phyloP scores from a whole-genome alignment of 805 yeast genomes.

The Cyberlindnera galapagoensis region DNA sequence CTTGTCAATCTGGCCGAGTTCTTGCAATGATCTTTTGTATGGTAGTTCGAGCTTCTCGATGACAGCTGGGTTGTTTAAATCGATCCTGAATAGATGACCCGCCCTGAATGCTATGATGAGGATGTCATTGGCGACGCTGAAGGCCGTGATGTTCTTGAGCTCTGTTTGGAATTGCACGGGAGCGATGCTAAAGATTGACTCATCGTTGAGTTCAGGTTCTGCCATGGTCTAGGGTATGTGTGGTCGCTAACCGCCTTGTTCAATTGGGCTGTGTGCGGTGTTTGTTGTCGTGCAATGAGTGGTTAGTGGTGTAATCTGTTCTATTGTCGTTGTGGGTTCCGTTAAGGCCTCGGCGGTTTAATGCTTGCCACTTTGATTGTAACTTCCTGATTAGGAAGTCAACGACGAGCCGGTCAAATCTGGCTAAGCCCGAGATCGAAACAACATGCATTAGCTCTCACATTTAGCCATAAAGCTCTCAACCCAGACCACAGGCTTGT shows the following conservation, averaged over 20 bases:
- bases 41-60: slow-evolving; percentile 39
- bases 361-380: background rate
- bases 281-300: too few relatives aligned
- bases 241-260: too few relatives aligned
- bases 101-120: slow-evolving; percentile 47
- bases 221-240: slow-evolving; percentile 6
- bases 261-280: too few relatives aligned
- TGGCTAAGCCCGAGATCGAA: too few relatives aligned
- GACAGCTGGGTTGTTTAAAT: slow-evolving; percentile 56
- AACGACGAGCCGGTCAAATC: too few relatives aligned
- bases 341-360: too few relatives aligned
- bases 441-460: too few relatives aligned
- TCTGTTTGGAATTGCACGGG: slow-evolving; percentile 49
- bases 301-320: too few relatives aligned
- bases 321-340: too few relatives aligned
- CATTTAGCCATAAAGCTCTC: too few relatives aligned
- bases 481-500: too few relatives aligned
- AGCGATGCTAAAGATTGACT: slow-evolving; percentile 23
- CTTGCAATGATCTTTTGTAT: slow-evolving; percentile 20
- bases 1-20: slow-evolving; percentile 25
- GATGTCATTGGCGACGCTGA: slow-evolving; percentile 49
- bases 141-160: slow-evolving; percentile 37
- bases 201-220: slow-evolving; percentile 9
- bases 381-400: slow-evolving; percentile 11
- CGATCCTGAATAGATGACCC: slow-evolving; percentile 56